A percentile compares a stretch with the other conserved stretches of the same genome.
These are phyloP conservation scores for Coemansia sp. DNA, from an alignment of 192 early-diverging fungal species.

Conservation along the genomic window DNA sequence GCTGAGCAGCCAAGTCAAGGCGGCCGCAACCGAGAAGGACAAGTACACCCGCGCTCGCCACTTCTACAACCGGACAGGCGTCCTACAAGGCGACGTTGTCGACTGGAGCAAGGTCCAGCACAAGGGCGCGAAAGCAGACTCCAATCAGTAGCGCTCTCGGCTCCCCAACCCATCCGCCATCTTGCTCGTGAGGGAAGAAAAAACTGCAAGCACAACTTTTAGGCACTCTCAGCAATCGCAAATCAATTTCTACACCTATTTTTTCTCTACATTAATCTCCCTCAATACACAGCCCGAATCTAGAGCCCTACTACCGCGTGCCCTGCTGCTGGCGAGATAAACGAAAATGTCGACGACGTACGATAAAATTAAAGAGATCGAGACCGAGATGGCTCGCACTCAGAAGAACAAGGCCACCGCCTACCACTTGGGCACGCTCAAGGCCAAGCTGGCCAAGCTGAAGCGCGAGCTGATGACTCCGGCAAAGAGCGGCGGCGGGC, in stretches of 20 bases:
- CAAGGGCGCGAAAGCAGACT: not conserved
- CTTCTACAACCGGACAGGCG: slow-evolving; percentile 47
- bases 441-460: slow-evolving; percentile 98
- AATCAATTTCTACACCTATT: not conserved
- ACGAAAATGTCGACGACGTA: slow-evolving; percentile 52
- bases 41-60: slow-evolving; percentile 52
- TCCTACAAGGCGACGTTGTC: slow-evolving; percentile 23
- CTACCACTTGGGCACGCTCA: slow-evolving; percentile 85
- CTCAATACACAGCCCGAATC: not conserved
- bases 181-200: no score
- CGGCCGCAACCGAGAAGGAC: slow-evolving; percentile 50
- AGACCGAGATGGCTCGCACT: slow-evolving; percentile 84
- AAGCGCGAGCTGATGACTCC: slow-evolving; percentile 91
- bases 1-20: slow-evolving; percentile 26
- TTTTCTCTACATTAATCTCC: not conserved
- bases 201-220: no score
- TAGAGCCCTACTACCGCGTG: not conserved
- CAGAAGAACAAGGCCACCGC: slow-evolving; percentile 97
- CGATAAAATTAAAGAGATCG: slow-evolving; percentile 63
- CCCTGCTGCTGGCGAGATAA: no score
- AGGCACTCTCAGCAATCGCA: no score
- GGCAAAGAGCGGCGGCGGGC: slow-evolving; percentile 75
- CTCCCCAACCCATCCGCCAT: no score
- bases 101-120: slow-evolving; percentile 42
- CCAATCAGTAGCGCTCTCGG: no score